Base-by-base conservation (phyloP, 257 asterid species). In the Primulina tabacum region DNA sequence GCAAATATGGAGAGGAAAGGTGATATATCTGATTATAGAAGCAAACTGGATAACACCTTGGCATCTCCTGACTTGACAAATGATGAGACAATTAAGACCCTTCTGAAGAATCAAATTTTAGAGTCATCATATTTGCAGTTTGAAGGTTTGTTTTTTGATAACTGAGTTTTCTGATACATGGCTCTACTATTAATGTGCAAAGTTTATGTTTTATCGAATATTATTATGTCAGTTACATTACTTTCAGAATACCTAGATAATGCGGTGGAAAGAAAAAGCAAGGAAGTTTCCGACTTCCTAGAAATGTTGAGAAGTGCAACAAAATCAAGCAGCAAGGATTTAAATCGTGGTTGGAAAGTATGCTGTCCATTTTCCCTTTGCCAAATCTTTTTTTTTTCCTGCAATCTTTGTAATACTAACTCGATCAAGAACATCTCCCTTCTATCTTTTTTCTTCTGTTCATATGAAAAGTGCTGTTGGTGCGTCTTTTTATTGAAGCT, bases 221-320 rank as follows among this genome's bases (percentile, higher is more conserved):
- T 34, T 9, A 50, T 24, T 18, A n/a, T 17, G 16, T 64, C 5
- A 18, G 70, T 59, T 70, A 4, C 38, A 16, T 78, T 79, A 67
- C 34, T 70, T 76, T 75, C 84, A 93, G 99, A 81, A 34, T 80
- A 70, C 76, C 38, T 64, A 37, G 95, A 84, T 50, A 21, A 64
- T 30, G 77, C 81, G 59, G 86, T 86, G 57, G 87, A 82, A 65
- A 79, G 72, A 76, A 89, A 95, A 86, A 89, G 94, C 69, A 75
- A 75, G 71, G 90, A 90, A 82, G 77, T 90, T 63, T 84, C 80
- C 7, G 75, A 77, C 76, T 87, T 90, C 70, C 90, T 93, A 26
- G 71, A 76, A 65, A 90, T 87, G 96, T 70, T 90, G 77, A 80
- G 97, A 81, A 92, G 98, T 82, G 85, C 93, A 63, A 79, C 84